phyloP scores from a whole-genome alignment of 1,284 basidiomycete genomes.

The Fomitiporia mediterranea region DNA sequence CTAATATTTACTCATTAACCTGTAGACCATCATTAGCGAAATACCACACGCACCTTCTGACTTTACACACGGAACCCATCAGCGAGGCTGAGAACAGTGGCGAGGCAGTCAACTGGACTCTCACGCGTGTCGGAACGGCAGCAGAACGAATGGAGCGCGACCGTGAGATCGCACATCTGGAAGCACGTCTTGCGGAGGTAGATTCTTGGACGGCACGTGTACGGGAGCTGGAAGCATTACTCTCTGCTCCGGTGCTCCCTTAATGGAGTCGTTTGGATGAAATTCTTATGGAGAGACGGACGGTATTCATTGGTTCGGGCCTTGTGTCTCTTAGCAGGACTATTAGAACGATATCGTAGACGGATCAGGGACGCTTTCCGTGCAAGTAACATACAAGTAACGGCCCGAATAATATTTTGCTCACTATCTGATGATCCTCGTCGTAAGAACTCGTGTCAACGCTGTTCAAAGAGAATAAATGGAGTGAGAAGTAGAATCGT shows the following conservation, averaged over 20 bases:
- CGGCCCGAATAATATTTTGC: too few species aligned
- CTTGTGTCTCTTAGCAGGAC: too few species aligned
- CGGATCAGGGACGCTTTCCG: too few species aligned
- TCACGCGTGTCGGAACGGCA: constrained; percentile 64
- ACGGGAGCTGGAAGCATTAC: constrained; percentile 49
- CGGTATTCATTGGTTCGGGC: too few species aligned
- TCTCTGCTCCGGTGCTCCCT: constrained; percentile 28
- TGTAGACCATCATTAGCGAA: constrained; percentile 70
- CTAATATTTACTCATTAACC: neutral
- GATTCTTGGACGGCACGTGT: constrained; percentile 60
- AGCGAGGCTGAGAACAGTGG: constrained; percentile 40
- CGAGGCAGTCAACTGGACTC: constrained; percentile 62
- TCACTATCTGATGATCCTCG: too few species aligned
- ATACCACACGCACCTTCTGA: constrained; percentile 81
- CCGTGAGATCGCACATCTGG: constrained; percentile 64
- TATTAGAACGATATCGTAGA: too few species aligned
- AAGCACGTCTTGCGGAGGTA: constrained; percentile 63
- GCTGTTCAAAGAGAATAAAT: too few species aligned
- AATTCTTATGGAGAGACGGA: too few species aligned
- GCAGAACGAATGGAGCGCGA: constrained; percentile 71
- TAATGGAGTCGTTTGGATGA: neutral
- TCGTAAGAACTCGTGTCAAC: too few species aligned
- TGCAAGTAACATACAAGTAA: too few species aligned
- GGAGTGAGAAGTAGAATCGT: too few species aligned
- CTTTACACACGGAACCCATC: constrained; percentile 38